Evolutionary conservation across 139 green algal species (phyloP).

Genomic region (Nannochloris sp.): DNA sequence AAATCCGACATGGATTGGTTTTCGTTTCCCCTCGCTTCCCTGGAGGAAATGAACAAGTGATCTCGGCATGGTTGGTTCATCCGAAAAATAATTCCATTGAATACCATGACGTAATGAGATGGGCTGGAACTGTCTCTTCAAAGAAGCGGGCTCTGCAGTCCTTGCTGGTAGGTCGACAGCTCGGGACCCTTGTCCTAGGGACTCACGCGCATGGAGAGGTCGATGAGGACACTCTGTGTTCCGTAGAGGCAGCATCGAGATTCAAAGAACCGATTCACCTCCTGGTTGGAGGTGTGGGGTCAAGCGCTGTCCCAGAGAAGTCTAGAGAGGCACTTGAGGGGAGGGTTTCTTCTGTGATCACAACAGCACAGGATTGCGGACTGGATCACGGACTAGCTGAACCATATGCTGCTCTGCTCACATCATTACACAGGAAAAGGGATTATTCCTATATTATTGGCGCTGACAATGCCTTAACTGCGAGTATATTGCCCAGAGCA

Average conservation of each 20-base stretch:
- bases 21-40: too few species aligned
- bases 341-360: constrained; percentile 14
- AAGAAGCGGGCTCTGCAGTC: too few species aligned
- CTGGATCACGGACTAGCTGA: constrained; percentile 61
- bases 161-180: constrained; percentile 20
- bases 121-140: too few species aligned
- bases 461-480: constrained; percentile 59
- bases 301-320: not conserved
- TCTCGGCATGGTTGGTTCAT: too few species aligned
- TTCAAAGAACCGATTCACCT: not conserved
- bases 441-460: constrained; percentile 62
- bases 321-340: constrained; percentile 7
- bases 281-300: constrained; percentile 8
- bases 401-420: constrained; percentile 31
- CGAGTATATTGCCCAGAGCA: constrained; percentile 74
- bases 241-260: not conserved
- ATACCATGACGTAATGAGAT: too few species aligned
- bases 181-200: constrained; percentile 21
- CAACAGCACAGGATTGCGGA: constrained; percentile 35
- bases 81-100: too few species aligned
- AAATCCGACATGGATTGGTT: too few species aligned
- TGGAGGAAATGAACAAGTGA: too few species aligned
- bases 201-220: not conserved
- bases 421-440: constrained; percentile 28
- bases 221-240: not conserved